Evolutionary conservation across 2,329 filamentous ascomycete genomes (phyloP), one percentile per base, ranked within the genome.

Genomic region (Ceratocystis destructans): DNA sequence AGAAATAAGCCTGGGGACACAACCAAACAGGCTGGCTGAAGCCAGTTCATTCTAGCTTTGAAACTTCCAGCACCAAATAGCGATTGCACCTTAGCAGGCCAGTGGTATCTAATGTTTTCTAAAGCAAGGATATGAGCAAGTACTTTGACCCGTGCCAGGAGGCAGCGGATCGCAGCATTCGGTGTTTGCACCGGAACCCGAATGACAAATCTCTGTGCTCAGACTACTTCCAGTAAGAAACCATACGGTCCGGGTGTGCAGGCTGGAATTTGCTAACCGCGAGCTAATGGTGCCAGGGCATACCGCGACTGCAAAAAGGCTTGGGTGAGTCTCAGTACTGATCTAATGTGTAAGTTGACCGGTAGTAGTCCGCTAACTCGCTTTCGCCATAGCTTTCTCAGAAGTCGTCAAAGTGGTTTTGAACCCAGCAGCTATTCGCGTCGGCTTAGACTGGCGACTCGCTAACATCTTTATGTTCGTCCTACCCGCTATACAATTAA

Each of bases 71-170:
- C 33, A 28, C 10, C n/a, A 62, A 62, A 3, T n/a, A 28, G 22
- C 22, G 20, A 59, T 6, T 44, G n/a, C 44, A 57, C 44, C 12
- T 44, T n/a, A 28, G 48, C 22, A 25, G 20, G 22, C 22, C 15
- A 7, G 6, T 62, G 25, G n/a, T 48, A 44, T 53, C 41, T 22
- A 25, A 22, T 53, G 55, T 45, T n/a, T 46, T 46, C 6, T 37
- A 68, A 72, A 96, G 93, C 71, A 97, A 97, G 80, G 82, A 81
- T 66, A 84, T 87, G 73, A 96, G 91, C 79, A 87, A 96, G 74
- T 97, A 88, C 77, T 90, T 89, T 75, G 94, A 99, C 72, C 94
- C 94, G 1, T 99, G 94, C 76, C 93, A 97, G 75, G 93, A 96
- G 72, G 90, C 90, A 4, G 93, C 94, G 6, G 80, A 87, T 70